Conservation (phyloP, 768 basidiomycete species). For the Xanthoconium purpureum region DNA sequence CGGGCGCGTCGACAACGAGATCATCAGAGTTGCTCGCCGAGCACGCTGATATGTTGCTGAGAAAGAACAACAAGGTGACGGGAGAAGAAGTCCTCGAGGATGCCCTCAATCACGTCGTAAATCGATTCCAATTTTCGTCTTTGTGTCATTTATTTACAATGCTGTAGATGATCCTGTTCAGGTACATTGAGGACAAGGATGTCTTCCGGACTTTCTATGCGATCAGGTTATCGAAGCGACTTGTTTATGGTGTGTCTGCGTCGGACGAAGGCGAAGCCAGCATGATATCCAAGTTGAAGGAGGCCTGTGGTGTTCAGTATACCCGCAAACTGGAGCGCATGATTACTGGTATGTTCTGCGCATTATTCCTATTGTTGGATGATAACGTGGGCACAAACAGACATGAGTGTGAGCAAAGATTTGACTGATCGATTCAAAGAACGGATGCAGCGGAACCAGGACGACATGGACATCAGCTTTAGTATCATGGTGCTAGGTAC, state of each 20-base stretch:
- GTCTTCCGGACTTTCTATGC: conserved; percentile 99
- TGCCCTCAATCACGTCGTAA: conserved; percentile 84
- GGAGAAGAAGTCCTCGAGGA: conserved; percentile 90
- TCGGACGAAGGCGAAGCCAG: conserved; percentile 96
- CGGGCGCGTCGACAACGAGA: conserved; percentile 74
- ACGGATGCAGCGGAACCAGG: conserved; percentile 83
- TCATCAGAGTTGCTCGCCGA: conserved; percentile 92
- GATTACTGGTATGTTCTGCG: conserved; percentile 72
- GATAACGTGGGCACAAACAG: conserved; percentile 39
- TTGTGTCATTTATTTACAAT: conserved; percentile 1
- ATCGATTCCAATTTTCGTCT: conserved; percentile 23
- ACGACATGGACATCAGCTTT: conserved; percentile 87
- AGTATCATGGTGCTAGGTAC: conserved; percentile 91
- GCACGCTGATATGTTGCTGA: conserved; percentile 82
- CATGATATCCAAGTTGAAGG: conserved; percentile 98
- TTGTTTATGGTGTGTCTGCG: conserved; percentile 86
- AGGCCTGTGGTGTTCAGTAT: conserved; percentile 95
- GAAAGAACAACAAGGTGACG: conserved; percentile 93
- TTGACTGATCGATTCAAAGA: conserved; percentile 93
- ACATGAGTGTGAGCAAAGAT: conserved; percentile 94
- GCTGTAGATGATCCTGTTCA: conserved; percentile 91
- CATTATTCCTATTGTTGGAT: background rate
- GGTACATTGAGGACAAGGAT: conserved; percentile 98
- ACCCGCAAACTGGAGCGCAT: conserved; percentile 94
- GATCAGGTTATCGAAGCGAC: conserved; percentile 87